Base-by-base conservation (phyloP, 1,284 basidiomycete species). In the Sutorius eximius region DNA sequence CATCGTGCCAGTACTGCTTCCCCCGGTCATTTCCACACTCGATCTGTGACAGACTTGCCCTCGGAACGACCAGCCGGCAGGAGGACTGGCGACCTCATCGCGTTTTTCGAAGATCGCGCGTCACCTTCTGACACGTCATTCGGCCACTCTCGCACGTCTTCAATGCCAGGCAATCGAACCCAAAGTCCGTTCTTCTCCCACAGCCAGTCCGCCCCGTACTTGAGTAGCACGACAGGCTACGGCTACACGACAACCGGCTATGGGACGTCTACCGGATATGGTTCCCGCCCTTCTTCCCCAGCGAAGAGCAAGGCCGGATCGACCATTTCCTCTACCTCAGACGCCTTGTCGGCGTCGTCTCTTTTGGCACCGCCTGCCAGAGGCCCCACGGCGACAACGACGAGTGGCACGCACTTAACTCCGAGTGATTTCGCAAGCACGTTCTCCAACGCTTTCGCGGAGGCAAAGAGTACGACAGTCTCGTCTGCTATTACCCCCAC, bases 31-130 rank as follows among this genome's bases (percentile, higher is more conserved):
- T 33, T 61, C 5, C 70, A 72, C 38, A 52, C 40, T 52, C 66
- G 70, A 27, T 62, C 68, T 12, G 49, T 44, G 22, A 61, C 68
- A 12, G 71, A 73, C 40, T 3, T 60, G 38, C 53, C 57, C 5
- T 57, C 67, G 58, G 72, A 71, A 20, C 64, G 72, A 8, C 73
- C 80, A 20, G 75, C 73, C 41, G 82, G 81, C 8, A 81, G 82
- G 33, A 80, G 86, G 16, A 79, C 87, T 0, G 86, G 80, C 15
- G 83, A 87, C 55, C 77, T 91, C 41, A 87, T 88, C 42, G 87
- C 89, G 0, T 82, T 86, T 41, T 91, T 90, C 57, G 89, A 91
- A 61, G 79, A 85, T 32, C 81, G 73, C 11, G 68, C 69, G 0
- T 57, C 65, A 2, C 67, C 70, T 29, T 62, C 67, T 15, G 69